A percentile compares a stretch with the other conserved stretches of the same genome.
These are phyloP conservation scores for Brassica napus DNA, from an alignment of 345 rosid genomes.

Conservation along the genomic window DNA sequence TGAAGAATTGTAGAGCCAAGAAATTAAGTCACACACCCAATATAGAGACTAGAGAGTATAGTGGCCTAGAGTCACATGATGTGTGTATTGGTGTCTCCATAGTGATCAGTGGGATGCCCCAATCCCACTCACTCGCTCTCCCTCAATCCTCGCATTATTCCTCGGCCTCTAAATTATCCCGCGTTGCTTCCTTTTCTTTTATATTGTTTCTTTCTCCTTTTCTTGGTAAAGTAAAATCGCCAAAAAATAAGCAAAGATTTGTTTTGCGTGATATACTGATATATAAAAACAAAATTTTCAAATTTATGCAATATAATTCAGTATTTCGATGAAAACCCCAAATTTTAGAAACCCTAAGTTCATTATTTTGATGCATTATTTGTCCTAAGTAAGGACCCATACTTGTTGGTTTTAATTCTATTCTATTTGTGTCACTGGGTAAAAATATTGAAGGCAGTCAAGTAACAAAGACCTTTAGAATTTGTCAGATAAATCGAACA, in stretches of 20 bases:
- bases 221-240: constrained; percentile 6
- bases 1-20: constrained; percentile 6
- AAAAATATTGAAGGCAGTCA: not conserved
- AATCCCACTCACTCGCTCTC: constrained; percentile 16
- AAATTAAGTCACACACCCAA: not conserved
- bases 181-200: not conserved
- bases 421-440: not conserved
- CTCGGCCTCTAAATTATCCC: constrained; percentile 17
- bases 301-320: not conserved
- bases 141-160: constrained; percentile 40
- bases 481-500: not conserved
- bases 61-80: constrained; percentile 37
- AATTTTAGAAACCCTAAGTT: not conserved
- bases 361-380: not conserved
- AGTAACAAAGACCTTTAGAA: not conserved
- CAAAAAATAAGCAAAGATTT: constrained; percentile 3
- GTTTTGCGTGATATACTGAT: not conserved
- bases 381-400: not conserved
- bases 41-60: constrained; percentile 27
- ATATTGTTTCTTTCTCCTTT: not conserved
- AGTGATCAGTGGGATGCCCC: constrained; percentile 27
- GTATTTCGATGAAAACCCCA: not conserved
- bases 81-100: constrained; percentile 34
- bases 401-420: not conserved
- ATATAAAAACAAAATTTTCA: not conserved